Evolutionary conservation across 768 basidiomycete species (phyloP).

Genomic region (Boletellus emodensis): DNA sequence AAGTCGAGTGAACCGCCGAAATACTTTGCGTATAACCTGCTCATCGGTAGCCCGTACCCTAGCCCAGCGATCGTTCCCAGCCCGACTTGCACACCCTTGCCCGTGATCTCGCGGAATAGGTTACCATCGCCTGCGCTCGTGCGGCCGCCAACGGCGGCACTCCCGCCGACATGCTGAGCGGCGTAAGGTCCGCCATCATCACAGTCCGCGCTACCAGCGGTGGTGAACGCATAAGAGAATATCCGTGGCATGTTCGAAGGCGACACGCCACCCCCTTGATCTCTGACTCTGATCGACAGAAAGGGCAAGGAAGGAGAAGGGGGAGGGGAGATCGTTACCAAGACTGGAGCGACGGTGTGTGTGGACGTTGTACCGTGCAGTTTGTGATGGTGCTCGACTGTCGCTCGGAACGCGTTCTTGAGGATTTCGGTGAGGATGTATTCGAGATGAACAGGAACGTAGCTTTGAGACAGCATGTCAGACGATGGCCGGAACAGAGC

Average conservation of each 20-base stretch:
- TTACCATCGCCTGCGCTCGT: conserved; percentile 41
- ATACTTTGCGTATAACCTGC: conserved; percentile 71
- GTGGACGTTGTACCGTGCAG: conserved; percentile 34
- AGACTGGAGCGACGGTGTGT: conserved; percentile 53
- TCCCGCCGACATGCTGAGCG: conserved; percentile 72
- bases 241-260: conserved; percentile 71
- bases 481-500: conserved; percentile 3
- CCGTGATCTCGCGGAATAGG: conserved; percentile 75
- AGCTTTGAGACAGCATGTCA: conserved; percentile 41
- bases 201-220: conserved; percentile 55
- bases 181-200: conserved; percentile 69
- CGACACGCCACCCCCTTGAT: conserved; percentile 83
- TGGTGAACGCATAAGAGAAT: conserved; percentile 91
- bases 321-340: conserved; percentile 66
- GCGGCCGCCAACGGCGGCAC: conserved; percentile 53
- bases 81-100: conserved; percentile 72
- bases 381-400: conserved; percentile 68
- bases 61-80: conserved; percentile 89
- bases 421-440: conserved; percentile 89
- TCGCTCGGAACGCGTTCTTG: conserved; percentile 89
- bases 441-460: conserved; percentile 86
- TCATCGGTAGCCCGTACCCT: conserved; percentile 85
- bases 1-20: conserved; percentile 85
- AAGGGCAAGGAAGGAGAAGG: conserved; percentile 38
- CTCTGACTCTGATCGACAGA: conserved; percentile 76